A percentile compares a stretch with the other conserved stretches of the same genome.
phyloP scores from a whole-genome alignment of 371 early-diverging fungal genomes.

The Rhizomucor pusillus region DNA sequence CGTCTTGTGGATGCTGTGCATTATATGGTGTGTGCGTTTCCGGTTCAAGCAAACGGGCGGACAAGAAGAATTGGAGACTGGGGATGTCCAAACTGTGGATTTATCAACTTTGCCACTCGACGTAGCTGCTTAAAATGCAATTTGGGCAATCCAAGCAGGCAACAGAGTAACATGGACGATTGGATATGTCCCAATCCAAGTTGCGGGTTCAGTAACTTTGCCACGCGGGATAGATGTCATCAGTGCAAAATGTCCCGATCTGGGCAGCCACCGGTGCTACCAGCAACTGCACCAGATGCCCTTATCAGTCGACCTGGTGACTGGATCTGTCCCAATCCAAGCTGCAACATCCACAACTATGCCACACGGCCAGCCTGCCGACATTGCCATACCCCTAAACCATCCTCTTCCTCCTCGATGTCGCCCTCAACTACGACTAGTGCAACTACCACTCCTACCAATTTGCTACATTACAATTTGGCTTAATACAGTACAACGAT shows the following conservation, averaged over 20 bases:
- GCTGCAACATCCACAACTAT: constrained; percentile 77
- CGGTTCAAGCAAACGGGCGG: constrained; percentile 45
- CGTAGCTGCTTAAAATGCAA: constrained; percentile 71
- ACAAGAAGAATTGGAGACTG: constrained; percentile 68
- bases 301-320: constrained; percentile 57
- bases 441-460: too few relatives aligned
- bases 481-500: too few relatives aligned
- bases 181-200: constrained; percentile 55
- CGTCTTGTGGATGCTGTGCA: constrained; percentile 50
- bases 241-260: constrained; percentile 36
- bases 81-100: constrained; percentile 71
- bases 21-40: constrained; percentile 55
- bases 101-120: constrained; percentile 76
- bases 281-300: constrained; percentile 1
- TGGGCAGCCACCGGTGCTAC: constrained; percentile 7
- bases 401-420: too few relatives aligned
- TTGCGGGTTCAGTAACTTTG: constrained; percentile 61
- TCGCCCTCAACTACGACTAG: too few relatives aligned
- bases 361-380: constrained; percentile 64
- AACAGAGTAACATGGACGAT: constrained; percentile 20
- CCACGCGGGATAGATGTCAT: constrained; percentile 44
- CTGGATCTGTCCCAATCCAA: constrained; percentile 71
- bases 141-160: constrained; percentile 39
- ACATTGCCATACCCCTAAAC: constrained; percentile 58
- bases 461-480: too few relatives aligned